Percentiles rank a stretch among this genome's conserved stretches.
Evolutionary conservation across 2,329 filamentous ascomycete species (phyloP).

Genomic region (Penicillium nordicum): DNA sequence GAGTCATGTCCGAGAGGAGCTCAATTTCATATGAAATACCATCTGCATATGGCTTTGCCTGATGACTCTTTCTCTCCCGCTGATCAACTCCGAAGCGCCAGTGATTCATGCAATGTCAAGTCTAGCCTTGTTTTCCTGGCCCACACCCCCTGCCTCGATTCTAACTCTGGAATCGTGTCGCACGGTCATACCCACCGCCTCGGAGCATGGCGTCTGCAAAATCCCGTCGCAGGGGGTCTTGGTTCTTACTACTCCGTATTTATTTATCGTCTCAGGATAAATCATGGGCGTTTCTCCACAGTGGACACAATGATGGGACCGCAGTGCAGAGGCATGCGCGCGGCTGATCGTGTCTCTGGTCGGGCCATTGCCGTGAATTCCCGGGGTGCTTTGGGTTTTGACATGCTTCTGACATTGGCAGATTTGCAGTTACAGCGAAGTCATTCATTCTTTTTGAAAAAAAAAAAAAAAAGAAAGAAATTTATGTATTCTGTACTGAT

Average conservation of each 20-base stretch:
- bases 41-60: background rate
- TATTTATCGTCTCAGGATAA: slow-evolving; percentile 2
- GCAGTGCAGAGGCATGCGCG: slow-evolving; percentile 16
- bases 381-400: slow-evolving; percentile 3
- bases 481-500: background rate
- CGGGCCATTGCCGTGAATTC: slow-evolving; percentile 2
- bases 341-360: slow-evolving; percentile 17
- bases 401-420: background rate
- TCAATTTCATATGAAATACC: background rate
- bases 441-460: no score
- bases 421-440: background rate
- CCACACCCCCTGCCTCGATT: slow-evolving; percentile 2
- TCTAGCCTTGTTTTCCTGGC: background rate
- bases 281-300: slow-evolving; percentile 15
- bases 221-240: slow-evolving; percentile 6
- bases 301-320: slow-evolving; percentile 4
- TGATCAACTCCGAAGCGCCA: background rate
- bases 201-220: slow-evolving; percentile 11
- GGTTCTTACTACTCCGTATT: background rate
- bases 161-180: slow-evolving; percentile 5
- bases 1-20: background rate
- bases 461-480: no score
- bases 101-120: background rate
- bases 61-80: background rate
- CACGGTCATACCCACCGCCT: slow-evolving; percentile 11